Evolutionary conservation across 768 basidiomycete genomes (phyloP), one percentile per base, ranked within the genome.

Genomic region (Royoungia palumana): DNA sequence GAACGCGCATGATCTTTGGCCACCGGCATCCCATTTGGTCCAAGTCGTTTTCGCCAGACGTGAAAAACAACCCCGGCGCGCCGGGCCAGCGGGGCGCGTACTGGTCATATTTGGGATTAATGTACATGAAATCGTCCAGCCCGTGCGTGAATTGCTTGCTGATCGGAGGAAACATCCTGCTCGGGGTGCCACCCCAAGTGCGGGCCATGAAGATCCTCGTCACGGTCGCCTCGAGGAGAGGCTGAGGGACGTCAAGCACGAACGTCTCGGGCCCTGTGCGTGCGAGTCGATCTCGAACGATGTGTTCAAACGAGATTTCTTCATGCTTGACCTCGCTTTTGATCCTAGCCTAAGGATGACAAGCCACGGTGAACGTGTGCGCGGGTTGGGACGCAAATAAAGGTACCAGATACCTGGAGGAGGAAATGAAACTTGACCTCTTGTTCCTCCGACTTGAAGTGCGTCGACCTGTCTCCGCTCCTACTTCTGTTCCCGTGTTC

Each of bases 61-160:
- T 41, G 21, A 51, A 53, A 22, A 46, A 14, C 41, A 57, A 16
- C 2, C 49, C 46, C 5, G 43, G 60, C 6, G 51, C 51, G 19
- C 61, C 61, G 2, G 48, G 50, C 41, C 55, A 42, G 32, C 38
- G 55, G 11, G 46, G 51, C 24, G 36, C 51, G 20, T 54, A 48
- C n/a, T 46, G 53, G 41, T 54, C 39, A 16, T 36, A 53, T 11
- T 34, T 21, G 9, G 34, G 44, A 37, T 34, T 52, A 32, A 32
- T 28, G 12, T 48, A 60, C 58, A 51, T 47, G 14, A 61, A 54
- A 6, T 45, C 55, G 21, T 54, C 47, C 3, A 49, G 46, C n/a
- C 40, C 62, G 22, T 49, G 51, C 10, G 49, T 51, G 41, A 50
- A 48, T 5, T 14, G 35, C 10, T 42, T 43, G 25, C 47, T 32